Percentiles rank a stretch among this genome's conserved stretches.
These are phyloP conservation scores for Cardiospermum halicacabum DNA, from an alignment of 345 rosid species.

Conservation along the genomic window DNA sequence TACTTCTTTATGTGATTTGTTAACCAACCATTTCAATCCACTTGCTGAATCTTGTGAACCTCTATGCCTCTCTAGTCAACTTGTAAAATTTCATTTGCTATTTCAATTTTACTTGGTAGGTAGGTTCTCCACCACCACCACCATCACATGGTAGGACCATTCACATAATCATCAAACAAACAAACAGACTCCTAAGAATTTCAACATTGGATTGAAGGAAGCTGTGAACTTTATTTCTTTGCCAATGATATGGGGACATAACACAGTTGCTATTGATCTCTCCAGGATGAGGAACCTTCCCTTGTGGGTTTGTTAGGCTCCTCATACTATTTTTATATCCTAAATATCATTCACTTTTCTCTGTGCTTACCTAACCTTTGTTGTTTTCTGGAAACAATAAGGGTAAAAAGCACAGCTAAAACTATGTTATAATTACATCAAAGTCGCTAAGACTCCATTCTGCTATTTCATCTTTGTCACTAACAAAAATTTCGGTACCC, in stretches of 20 bases:
- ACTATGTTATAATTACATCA: slow-evolving; percentile 36
- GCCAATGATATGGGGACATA: not conserved
- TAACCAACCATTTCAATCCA: not conserved
- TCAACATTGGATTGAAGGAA: not conserved
- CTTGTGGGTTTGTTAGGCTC: slow-evolving; percentile 4
- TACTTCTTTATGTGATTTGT: not conserved
- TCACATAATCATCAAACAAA: no score
- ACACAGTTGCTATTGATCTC: not conserved
- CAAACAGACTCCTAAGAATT: not conserved
- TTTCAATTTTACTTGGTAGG: not conserved
- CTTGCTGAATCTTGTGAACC: not conserved
- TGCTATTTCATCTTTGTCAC: slow-evolving; percentile 39
- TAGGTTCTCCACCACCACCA: slow-evolving; percentile 17
- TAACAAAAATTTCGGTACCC: slow-evolving; percentile 59
- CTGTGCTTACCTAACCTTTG: not conserved
- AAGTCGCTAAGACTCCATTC: slow-evolving; percentile 63
- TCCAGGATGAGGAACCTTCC: slow-evolving; percentile 12
- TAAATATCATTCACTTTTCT: not conserved
- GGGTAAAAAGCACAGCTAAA: slow-evolving; percentile 2
- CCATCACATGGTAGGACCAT: slow-evolving; percentile 22
- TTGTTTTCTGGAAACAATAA: not conserved
- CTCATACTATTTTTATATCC: not conserved
- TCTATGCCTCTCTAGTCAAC: not conserved
- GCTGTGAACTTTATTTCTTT: not conserved
- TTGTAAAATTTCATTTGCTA: no score